Evolutionary conservation across 129 eudicot genomes (phyloP).

Genomic region (Smallanthus sonchifolius): DNA sequence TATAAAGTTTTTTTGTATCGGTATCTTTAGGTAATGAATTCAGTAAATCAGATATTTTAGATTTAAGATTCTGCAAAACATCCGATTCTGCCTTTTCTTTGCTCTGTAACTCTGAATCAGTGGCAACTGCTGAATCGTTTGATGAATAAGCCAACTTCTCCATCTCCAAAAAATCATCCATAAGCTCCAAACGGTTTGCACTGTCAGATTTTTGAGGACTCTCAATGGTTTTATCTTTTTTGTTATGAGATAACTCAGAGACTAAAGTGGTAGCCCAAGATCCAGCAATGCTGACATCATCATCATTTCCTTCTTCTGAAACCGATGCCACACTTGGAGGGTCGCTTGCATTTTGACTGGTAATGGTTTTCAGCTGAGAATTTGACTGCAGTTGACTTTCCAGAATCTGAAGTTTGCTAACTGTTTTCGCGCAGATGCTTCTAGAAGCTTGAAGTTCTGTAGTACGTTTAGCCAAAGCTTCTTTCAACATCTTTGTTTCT

Average conservation of each 20-base stretch:
- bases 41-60: constrained; percentile 42
- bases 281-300: constrained; percentile 70
- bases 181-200: constrained; percentile 65
- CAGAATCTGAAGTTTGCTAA: constrained; percentile 77
- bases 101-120: constrained; percentile 24
- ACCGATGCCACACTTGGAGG: constrained; percentile 72
- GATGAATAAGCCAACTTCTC: constrained; percentile 79
- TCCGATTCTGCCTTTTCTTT: constrained; percentile 23
- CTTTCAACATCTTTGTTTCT: constrained; percentile 94
- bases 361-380: constrained; percentile 38
- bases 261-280: constrained; percentile 69
- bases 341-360: constrained; percentile 47
- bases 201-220: constrained; percentile 56
- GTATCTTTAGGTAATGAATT: constrained; percentile 48
- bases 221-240: constrained; percentile 56
- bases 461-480: constrained; percentile 84
- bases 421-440: constrained; percentile 78
- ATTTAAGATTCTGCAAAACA: constrained; percentile 21
- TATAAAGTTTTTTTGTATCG: constrained; percentile 33
- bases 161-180: constrained; percentile 99
- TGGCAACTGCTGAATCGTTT: constrained; percentile 38
- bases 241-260: constrained; percentile 54
- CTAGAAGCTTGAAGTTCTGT: constrained; percentile 89
- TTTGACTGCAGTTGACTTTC: constrained; percentile 58
- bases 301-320: constrained; percentile 92